Conservation (phyloP, 768 basidiomycete genomes). For the Termitomyces heimii region DNA sequence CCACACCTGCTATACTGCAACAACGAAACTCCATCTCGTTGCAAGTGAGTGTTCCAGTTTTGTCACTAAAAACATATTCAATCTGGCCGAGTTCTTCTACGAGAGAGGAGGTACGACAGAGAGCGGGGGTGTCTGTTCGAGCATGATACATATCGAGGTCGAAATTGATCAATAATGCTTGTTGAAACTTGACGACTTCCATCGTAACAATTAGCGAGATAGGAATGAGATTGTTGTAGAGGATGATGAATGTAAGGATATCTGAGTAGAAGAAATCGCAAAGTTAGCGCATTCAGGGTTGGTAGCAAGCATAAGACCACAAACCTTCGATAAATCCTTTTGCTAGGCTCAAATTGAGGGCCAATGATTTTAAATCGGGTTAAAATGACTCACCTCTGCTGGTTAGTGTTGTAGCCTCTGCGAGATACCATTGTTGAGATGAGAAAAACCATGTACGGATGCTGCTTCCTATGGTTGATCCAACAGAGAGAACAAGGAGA, state of each 20-base stretch:
- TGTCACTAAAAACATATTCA: slow-evolving; percentile 93
- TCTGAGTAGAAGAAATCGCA: slow-evolving; percentile 39
- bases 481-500: slow-evolving; percentile 80
- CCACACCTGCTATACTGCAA: slow-evolving; percentile 82
- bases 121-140: slow-evolving; percentile 90
- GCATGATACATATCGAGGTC: slow-evolving; percentile 99
- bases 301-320: slow-evolving; percentile 1
- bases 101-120: slow-evolving; percentile 96
- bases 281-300: slow-evolving; percentile 9
- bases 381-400: slow-evolving; percentile 50
- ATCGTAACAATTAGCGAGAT: slow-evolving; percentile 99
- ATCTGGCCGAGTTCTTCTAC: slow-evolving; percentile 99
- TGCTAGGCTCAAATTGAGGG: slow-evolving; percentile 32
- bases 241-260: slow-evolving; percentile 95
- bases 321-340: slow-evolving; percentile 81
- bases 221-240: slow-evolving; percentile 98
- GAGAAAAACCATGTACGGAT: slow-evolving; percentile 91
- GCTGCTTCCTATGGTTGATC: slow-evolving; percentile 88
- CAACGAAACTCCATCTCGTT: slow-evolving; percentile 98
- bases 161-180: slow-evolving; percentile 94
- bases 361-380: not conserved
- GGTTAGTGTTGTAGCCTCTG: slow-evolving; percentile 51
- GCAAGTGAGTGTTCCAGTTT: slow-evolving; percentile 91
- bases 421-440: slow-evolving; percentile 85
- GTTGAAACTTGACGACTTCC: slow-evolving; percentile 99